Base-by-base conservation (phyloP, 2,329 filamentous ascomycete genomes). In the Fusarium nygamai region DNA sequence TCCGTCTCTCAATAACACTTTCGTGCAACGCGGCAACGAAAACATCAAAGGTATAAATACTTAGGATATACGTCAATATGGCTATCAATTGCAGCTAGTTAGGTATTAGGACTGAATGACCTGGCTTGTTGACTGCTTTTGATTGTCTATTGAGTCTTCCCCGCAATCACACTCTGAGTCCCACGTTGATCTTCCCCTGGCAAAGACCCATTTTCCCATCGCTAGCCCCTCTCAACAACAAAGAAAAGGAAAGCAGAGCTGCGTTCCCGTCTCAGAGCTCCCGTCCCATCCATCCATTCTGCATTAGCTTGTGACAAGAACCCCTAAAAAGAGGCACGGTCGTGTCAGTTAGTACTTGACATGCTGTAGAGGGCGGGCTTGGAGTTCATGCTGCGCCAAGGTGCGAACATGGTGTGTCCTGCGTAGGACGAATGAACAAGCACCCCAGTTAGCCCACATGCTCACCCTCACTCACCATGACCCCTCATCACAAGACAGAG, bases 291-390 rank as follows among this genome's bases (percentile, higher is more conserved):
- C 34, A 67, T 63, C 33, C 27, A 27, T 31, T 69, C 33, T 56
- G 71, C 66, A 67, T 67, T 71, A 71, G 71, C 48, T 48, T 51
- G 56, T 66, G 50, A 67, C 27, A 34, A 29, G 46, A 33, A n/a
- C 38, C 51, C 60, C 27, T 51, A 22, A 44, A 38, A 47, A 67
- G 36, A 47, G 34, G 38, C 48, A 36, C 24, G 22, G 20, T 3
- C 56, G 34, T 46, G n/a, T 27, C 34, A 56, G 34, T 46, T 29
- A 36, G 31, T 38, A 17, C 27, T 62, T 44, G 31, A 53, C 34
- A 57, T 27, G 31, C 51, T 47, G 20, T 39, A 20, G 47, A 48
- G 36, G 57, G 46, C 71, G 43, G n/a, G 62, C 47, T 38, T 47
- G 24, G 31, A 61, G 56, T 44, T 56, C 44, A 33, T 50, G 34